Percentiles rank a stretch among this genome's conserved stretches.
phyloP scores from a whole-genome alignment of 208 protist species.

The Leishmania guyanensis region DNA sequence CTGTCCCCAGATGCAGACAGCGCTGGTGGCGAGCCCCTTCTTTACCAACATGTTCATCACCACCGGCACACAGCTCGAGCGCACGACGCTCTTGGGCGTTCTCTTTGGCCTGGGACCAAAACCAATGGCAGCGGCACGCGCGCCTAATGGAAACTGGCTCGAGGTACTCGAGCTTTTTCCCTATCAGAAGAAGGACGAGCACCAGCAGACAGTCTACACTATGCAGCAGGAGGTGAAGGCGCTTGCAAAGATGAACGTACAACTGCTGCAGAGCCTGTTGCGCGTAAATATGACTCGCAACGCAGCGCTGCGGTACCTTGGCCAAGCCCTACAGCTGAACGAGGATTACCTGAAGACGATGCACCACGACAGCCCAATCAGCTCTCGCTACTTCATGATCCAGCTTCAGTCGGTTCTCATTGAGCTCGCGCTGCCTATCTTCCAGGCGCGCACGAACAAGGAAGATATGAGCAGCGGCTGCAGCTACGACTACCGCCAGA shows the following conservation, averaged over 20 bases:
- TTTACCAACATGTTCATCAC: slow-evolving; percentile 53
- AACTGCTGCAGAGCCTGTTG: slow-evolving; percentile 63
- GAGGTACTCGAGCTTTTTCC: slow-evolving; percentile 58
- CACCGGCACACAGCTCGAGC: slow-evolving; percentile 69
- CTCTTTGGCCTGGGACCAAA: slow-evolving; percentile 55
- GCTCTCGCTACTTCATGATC: slow-evolving; percentile 79
- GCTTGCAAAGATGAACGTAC: slow-evolving; percentile 52
- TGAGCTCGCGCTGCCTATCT: slow-evolving; percentile 70
- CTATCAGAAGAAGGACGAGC: slow-evolving; percentile 35
- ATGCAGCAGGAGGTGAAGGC: slow-evolving; percentile 52
- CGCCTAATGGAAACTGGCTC: slow-evolving; percentile 30
- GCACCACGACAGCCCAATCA: slow-evolving; percentile 68
- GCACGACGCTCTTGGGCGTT: no score
- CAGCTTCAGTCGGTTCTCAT: slow-evolving; percentile 81
- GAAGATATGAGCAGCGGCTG: not conserved
- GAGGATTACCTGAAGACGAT: slow-evolving; percentile 82
- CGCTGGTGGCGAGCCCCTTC: slow-evolving; percentile 57
- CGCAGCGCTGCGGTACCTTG: slow-evolving; percentile 70
- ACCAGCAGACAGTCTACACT: slow-evolving; percentile 48
- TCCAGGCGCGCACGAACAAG: slow-evolving; percentile 21
- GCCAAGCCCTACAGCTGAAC: slow-evolving; percentile 71
- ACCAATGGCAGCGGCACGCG: slow-evolving; percentile 1
- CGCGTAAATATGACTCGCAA: slow-evolving; percentile 58
- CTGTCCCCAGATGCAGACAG: slow-evolving; percentile 36
- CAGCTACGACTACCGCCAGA: slow-evolving; percentile 34